Conservation (phyloP, 2,329 filamentous ascomycete species). For the Fusarium bactridioides region DNA sequence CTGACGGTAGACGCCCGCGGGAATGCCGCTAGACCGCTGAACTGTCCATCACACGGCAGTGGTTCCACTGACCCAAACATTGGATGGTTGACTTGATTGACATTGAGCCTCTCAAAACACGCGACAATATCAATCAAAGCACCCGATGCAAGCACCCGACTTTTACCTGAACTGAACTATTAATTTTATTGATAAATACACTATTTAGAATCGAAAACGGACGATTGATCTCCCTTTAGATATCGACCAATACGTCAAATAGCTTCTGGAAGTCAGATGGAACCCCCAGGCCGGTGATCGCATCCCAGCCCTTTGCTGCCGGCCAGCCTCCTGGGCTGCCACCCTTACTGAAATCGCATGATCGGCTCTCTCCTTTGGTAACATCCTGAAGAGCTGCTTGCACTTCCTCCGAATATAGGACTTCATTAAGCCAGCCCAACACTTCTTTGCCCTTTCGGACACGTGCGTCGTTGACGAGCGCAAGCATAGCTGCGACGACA, state of each 20-base stretch:
- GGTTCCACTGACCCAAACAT: neutral
- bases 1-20: neutral
- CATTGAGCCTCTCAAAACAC: neutral
- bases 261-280: constrained; percentile 53
- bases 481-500: constrained; percentile 62
- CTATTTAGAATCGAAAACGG: neutral
- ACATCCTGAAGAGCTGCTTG: constrained; percentile 52
- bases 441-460: constrained; percentile 56
- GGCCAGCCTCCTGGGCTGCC: constrained; percentile 53
- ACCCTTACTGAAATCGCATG: constrained; percentile 50
- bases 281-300: constrained; percentile 59
- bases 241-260: constrained; percentile 44
- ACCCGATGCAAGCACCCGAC: neutral
- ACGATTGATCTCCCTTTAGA: neutral
- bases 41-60: constrained; percentile 1
- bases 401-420: constrained; percentile 53
- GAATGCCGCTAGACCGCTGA: constrained; percentile 19
- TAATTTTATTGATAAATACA: neutral
- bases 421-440: constrained; percentile 63
- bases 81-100: neutral
- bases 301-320: constrained; percentile 55
- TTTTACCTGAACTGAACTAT: neutral
- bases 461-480: constrained; percentile 63
- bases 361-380: constrained; percentile 49
- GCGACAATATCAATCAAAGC: neutral